A percentile compares a stretch with the other conserved stretches of the same genome.
phyloP scores from a whole-genome alignment of 495 filamentous ascomycete species.

The Trichocladium uniseriatum region DNA sequence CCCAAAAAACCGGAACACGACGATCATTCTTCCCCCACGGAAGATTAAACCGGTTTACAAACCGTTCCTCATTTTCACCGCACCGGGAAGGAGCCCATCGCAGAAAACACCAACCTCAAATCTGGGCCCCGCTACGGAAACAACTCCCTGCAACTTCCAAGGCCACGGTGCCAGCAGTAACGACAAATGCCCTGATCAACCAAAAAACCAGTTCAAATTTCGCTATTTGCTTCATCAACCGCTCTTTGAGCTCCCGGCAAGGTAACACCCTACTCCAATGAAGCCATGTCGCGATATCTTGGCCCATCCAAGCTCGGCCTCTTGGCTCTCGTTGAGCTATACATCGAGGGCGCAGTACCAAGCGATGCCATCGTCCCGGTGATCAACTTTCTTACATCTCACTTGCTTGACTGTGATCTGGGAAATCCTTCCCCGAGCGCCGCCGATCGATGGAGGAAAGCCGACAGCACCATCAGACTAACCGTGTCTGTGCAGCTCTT shows the following conservation, averaged over 20 bases:
- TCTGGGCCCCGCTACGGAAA: too few relatives aligned
- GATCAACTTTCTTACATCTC: conserved; percentile 72
- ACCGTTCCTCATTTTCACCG: not conserved
- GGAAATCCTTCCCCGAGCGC: conserved; percentile 4
- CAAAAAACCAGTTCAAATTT: not conserved
- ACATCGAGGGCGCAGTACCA: conserved; percentile 66
- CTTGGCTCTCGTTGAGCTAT: conserved; percentile 70
- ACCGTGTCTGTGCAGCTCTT: conserved; percentile 57
- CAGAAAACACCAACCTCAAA: too few relatives aligned
- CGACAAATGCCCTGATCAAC: too few relatives aligned
- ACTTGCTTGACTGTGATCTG: conserved; percentile 47
- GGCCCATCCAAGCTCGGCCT: conserved; percentile 80
- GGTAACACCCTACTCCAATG: not conserved
- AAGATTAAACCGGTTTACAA: not conserved
- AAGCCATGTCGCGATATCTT: conserved; percentile 64
- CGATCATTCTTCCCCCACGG: not conserved
- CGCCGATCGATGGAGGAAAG: conserved; percentile 30
- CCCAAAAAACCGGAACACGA: not conserved
- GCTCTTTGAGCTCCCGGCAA: not conserved
- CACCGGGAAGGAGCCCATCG: too few relatives aligned
- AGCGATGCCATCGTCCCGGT: conserved; percentile 68
- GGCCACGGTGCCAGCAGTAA: too few relatives aligned
- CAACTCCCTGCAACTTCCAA: too few relatives aligned
- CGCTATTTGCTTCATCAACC: not conserved
- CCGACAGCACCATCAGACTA: conserved; percentile 38